A percentile compares a stretch with the other conserved stretches of the same genome.
These are phyloP conservation scores for Colletotrichum higginsianum DNA, from an alignment of 2,329 filamentous ascomycete genomes.

Conservation along the genomic window DNA sequence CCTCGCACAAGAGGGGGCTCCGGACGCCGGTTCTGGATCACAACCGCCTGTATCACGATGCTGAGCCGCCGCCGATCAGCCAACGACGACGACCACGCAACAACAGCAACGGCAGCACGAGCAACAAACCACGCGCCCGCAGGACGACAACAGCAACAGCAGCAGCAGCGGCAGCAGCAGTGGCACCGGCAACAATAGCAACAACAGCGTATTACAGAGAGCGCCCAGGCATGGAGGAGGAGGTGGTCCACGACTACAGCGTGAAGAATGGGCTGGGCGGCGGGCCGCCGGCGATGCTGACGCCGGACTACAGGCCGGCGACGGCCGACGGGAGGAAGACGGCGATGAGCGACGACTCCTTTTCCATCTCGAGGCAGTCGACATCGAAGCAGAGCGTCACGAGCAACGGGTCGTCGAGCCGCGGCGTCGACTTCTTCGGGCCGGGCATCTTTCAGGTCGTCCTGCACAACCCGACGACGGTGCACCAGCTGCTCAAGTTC, in stretches of 20 bases:
- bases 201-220: neutral
- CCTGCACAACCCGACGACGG: constrained; percentile 64
- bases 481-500: constrained; percentile 63
- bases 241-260: constrained; percentile 1
- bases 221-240: constrained; percentile 20
- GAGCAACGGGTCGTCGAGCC: constrained; percentile 34
- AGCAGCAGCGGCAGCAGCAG: too few relatives aligned
- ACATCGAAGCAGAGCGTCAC: constrained; percentile 31
- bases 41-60: constrained; percentile 29
- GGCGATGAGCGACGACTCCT: constrained; percentile 26
- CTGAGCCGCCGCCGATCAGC: constrained; percentile 31
- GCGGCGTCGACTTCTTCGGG: constrained; percentile 63
- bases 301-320: constrained; percentile 18
- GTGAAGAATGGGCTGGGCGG: neutral
- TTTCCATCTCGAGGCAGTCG: constrained; percentile 34
- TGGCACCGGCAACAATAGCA: too few relatives aligned
- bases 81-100: constrained; percentile 18
- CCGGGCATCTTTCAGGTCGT: constrained; percentile 66
- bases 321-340: neutral
- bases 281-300: neutral
- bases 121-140: constrained; percentile 1
- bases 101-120: too few relatives aligned
- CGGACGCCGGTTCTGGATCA: constrained; percentile 36
- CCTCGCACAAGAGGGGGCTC: constrained; percentile 26
- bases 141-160: neutral